Evolutionary conservation across 1,284 basidiomycete genomes (phyloP).

Genomic region (Mycosarcoma mackinlayi): DNA sequence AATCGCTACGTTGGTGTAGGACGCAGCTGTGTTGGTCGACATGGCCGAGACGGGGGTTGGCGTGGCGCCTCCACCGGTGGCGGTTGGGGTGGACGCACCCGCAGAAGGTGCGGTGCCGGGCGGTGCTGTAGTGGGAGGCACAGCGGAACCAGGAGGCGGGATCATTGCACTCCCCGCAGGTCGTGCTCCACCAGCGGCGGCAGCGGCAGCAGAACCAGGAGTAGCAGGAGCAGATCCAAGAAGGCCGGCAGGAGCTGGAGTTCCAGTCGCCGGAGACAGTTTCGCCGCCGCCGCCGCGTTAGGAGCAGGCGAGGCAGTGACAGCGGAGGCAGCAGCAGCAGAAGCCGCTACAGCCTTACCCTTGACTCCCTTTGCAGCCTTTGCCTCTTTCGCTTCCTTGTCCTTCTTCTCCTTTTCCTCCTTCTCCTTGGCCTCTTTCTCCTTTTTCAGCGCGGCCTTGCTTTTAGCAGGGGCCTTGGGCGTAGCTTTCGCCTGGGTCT

Average conservation of each 20-base stretch:
- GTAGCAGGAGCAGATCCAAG: constrained; percentile 12
- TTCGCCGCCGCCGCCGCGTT: constrained; percentile 12
- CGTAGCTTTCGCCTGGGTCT: constrained; percentile 27
- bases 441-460: constrained; percentile 39
- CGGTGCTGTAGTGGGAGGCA: background rate
- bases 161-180: background rate
- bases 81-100: background rate
- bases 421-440: constrained; percentile 35
- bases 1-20: constrained; percentile 40
- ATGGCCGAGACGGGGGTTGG: constrained; percentile 18
- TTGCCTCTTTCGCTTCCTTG: constrained; percentile 29
- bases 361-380: constrained; percentile 23
- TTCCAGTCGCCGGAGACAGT: constrained; percentile 6
- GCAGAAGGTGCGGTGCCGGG: constrained; percentile 3
- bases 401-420: constrained; percentile 40
- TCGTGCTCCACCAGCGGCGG: background rate
- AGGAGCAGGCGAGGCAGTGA: constrained; percentile 24
- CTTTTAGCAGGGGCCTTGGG: constrained; percentile 36
- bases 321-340: constrained; percentile 7
- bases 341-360: constrained; percentile 16
- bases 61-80: background rate
- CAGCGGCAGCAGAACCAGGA: background rate
- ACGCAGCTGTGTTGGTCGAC: constrained; percentile 23
- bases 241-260: background rate
- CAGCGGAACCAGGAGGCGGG: background rate